Percentiles rank a stretch among this genome's conserved stretches.
Evolutionary conservation across 805 yeast genomes (phyloP).

Genomic region (Wickerhamomyces chambardii): DNA sequence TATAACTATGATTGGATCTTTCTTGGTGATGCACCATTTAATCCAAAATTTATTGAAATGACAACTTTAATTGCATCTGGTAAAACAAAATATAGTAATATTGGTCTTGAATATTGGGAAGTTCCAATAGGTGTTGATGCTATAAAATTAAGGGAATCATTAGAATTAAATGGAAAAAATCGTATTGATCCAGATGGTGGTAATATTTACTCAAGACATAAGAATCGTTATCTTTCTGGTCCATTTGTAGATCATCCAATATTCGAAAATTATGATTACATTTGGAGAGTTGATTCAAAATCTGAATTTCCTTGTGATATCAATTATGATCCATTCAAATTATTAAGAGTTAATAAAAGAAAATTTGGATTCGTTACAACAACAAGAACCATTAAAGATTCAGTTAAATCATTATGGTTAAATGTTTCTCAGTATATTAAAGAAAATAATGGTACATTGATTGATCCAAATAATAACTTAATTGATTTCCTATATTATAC

Average conservation of each 20-base stretch:
- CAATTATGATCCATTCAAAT: slow-evolving; percentile 53
- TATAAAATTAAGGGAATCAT: slow-evolving; percentile 29
- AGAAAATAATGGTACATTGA: slow-evolving; percentile 25
- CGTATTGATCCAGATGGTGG: slow-evolving; percentile 32
- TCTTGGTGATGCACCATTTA: slow-evolving; percentile 53
- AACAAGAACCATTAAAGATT: slow-evolving; percentile 44
- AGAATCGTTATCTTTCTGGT: slow-evolving; percentile 64
- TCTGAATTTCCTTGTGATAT: slow-evolving; percentile 49
- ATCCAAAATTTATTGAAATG: slow-evolving; percentile 34
- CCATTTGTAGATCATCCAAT: slow-evolving; percentile 54
- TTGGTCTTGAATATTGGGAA: slow-evolving; percentile 52
- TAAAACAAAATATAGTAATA: slow-evolving; percentile 44
- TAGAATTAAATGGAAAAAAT: slow-evolving; percentile 29
- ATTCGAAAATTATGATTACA: slow-evolving; percentile 48
- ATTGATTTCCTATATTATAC: slow-evolving; percentile 49
- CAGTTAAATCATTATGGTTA: slow-evolving; percentile 56
- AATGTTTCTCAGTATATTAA: slow-evolving; percentile 33
- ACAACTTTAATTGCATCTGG: slow-evolving; percentile 45
- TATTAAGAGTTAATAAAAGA: slow-evolving; percentile 42
- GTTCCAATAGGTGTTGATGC: slow-evolving; percentile 51
- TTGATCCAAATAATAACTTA: slow-evolving; percentile 42
- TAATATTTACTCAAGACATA: slow-evolving; percentile 52
- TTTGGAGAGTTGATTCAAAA: slow-evolving; percentile 71
- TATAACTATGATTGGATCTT: slow-evolving; percentile 70
- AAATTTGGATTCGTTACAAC: slow-evolving; percentile 59